Evolutionary conservation across 345 rosid genomes (phyloP), one percentile per base, ranked within the genome.

Genomic region (Odontarrhena argentea): DNA sequence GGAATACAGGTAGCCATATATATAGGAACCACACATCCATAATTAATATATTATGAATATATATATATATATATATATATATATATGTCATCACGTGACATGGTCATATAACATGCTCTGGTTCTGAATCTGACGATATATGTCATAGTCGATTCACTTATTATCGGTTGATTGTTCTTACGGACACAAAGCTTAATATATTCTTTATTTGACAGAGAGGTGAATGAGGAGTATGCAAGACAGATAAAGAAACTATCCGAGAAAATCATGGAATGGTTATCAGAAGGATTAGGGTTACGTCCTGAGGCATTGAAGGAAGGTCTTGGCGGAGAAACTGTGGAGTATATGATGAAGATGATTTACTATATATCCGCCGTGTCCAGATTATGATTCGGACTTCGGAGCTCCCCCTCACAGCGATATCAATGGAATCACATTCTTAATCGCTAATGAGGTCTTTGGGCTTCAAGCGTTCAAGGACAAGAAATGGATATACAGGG

Each of bases 301-400:
- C 74, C 60, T n/a, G 35, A 71, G 2, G 86, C 26, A 1, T 7
- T 89, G 4, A 82, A 76, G 47, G 80, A 76, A 34, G 87, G 75
- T 0, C 28, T 61, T 0, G 91, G 91, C 1, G 91, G 87, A 3
- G 36, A 32, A 32, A 32, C 36, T 3, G 36, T 32, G 7, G 81
- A 78, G 9, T 89, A 82, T 57, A 22, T 87, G 74, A 47, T 87
- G 54, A 87, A 87, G 67, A 83, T 89, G 6, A 86, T 85, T 38
- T 89, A 81, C 34, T 89, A 83, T 46, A n/a, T n/a, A n/a, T n/a
- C 91, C 94, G 2, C 87, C 91, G 0, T 86, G 91, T 37, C 92
- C 92, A 5, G 79, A 86, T 1, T 85, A 91, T 0, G 94, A 87
- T 68, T 80, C 84, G 96, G 96, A 0, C 36, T 32, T 87, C 85